phyloP scores from a whole-genome alignment of 192 early-diverging fungal genomes.

The Umbelopsis ramanniana region DNA sequence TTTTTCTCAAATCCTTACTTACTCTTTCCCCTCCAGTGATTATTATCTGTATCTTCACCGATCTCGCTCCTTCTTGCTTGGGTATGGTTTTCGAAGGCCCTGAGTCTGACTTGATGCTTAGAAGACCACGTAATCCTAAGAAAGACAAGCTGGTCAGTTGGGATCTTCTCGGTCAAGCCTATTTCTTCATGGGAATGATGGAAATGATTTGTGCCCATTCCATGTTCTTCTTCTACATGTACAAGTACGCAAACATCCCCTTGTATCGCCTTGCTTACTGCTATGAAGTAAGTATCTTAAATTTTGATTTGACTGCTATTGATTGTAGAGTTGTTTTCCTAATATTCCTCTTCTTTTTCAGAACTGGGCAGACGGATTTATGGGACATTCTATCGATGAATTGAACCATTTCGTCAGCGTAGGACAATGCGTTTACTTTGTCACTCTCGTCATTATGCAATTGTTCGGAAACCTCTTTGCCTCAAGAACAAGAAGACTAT shows the following conservation, averaged over 20 bases:
- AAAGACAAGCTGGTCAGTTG: constrained; percentile 66
- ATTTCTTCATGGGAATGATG: constrained; percentile 75
- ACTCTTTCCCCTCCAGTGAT: constrained; percentile 52
- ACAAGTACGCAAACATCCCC: constrained; percentile 57
- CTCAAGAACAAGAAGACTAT: constrained; percentile 54
- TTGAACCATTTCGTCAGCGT: constrained; percentile 50
- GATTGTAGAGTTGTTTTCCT: background rate
- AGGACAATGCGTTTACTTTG: constrained; percentile 69
- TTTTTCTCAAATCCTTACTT: background rate
- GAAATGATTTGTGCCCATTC: constrained; percentile 64
- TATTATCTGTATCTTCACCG: constrained; percentile 66
- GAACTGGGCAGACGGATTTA: constrained; percentile 37
- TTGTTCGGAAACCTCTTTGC: constrained; percentile 58
- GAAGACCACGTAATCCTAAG: constrained; percentile 71
- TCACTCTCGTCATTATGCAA: constrained; percentile 60
- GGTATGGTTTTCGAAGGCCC: constrained; percentile 75
- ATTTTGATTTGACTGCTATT: background rate
- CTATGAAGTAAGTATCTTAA: constrained; percentile 3
- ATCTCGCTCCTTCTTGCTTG: constrained; percentile 63
- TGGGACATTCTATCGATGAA: constrained; percentile 40
- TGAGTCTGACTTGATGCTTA: constrained; percentile 72
- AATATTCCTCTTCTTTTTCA: background rate
- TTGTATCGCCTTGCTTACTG: background rate
- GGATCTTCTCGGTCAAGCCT: constrained; percentile 72
- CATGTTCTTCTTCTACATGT: constrained; percentile 77